phyloP scores from a whole-genome alignment of 306 rosid genomes.

The Vicia villosa region DNA sequence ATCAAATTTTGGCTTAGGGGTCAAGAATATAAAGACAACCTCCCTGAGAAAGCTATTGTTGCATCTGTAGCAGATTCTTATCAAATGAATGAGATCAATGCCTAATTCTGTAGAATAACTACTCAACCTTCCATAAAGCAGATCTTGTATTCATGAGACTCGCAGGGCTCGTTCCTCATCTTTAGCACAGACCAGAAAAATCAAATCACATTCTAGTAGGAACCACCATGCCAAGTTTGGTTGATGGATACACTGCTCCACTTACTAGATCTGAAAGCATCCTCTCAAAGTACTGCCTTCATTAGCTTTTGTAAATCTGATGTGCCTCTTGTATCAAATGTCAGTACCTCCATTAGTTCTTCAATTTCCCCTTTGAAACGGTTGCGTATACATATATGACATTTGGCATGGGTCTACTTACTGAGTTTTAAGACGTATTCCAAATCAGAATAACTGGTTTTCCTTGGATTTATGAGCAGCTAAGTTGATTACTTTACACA shows the following conservation, averaged over 20 bases:
- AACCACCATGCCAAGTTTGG: background rate
- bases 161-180: background rate
- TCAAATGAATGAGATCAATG: background rate
- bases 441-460: background rate
- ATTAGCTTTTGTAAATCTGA: background rate
- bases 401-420: background rate
- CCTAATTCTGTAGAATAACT: background rate
- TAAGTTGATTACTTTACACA: background rate
- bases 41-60: background rate
- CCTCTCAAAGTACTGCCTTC: background rate
- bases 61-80: background rate
- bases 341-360: background rate
- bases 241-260: background rate
- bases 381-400: background rate
- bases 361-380: background rate
- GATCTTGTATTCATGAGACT: background rate
- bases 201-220: background rate
- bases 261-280: background rate
- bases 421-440: background rate
- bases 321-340: conserved; percentile 1
- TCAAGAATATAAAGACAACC: background rate
- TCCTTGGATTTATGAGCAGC: background rate
- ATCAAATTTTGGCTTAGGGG: background rate
- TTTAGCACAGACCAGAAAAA: background rate
- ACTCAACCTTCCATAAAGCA: background rate